Conservation (phyloP, 129 eudicot genomes). For the Helianthus annuus region HanXRQr2.0-SUNRISE NC_035441.2:182219627-182220126, state of each 20-base stretch:
- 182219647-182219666: slow-evolving; percentile 48
- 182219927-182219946: slow-evolving; percentile 82
- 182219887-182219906: slow-evolving; percentile 66
- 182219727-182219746: slow-evolving; percentile 68
- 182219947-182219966: slow-evolving; percentile 62
- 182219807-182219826: slow-evolving; percentile 42
- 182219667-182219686: slow-evolving; percentile 45
- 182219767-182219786: slow-evolving; percentile 60
- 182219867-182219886: slow-evolving; percentile 35
- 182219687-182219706: slow-evolving; percentile 53
- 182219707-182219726: slow-evolving; percentile 60
- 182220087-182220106: slow-evolving; percentile 64
- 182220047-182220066: slow-evolving; percentile 77
- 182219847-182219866: slow-evolving; percentile 26
- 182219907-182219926: slow-evolving; percentile 43
- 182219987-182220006: slow-evolving; percentile 69
- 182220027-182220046: slow-evolving; percentile 66
- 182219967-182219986: slow-evolving; percentile 88
- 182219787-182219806: slow-evolving; percentile 62
- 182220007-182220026: slow-evolving; percentile 67
- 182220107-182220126: slow-evolving; percentile 1
- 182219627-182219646: slow-evolving; percentile 50
- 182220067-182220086: slow-evolving; percentile 59
- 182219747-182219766: slow-evolving; percentile 57
- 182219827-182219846: slow-evolving; percentile 25